A percentile compares a stretch with the other conserved stretches of the same genome.
Evolutionary conservation across 352 stramenopile species (phyloP).

Genomic region (Saprolegnia parasitica): DNA sequence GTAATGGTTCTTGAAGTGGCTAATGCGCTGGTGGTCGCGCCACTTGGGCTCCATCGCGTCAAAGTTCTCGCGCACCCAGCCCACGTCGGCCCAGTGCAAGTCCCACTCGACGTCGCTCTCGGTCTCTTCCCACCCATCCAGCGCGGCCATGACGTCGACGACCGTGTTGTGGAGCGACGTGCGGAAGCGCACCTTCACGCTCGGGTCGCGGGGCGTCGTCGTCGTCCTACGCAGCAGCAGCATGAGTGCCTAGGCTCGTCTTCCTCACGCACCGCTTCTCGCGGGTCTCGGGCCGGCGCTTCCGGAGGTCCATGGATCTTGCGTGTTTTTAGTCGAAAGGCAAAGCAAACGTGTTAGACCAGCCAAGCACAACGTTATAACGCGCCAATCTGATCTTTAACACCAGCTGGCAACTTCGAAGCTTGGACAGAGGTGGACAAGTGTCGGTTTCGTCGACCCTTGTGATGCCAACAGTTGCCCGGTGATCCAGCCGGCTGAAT

Average conservation of each 20-base stretch:
- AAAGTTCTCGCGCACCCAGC: conserved; percentile 77
- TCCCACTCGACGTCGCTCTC: conserved; percentile 76
- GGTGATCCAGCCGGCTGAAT: no score
- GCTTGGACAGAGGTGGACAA: no score
- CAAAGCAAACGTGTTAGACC: no score
- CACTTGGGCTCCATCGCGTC: conserved; percentile 52
- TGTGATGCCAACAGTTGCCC: no score
- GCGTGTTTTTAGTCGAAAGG: no score
- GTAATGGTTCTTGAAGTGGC: conserved; percentile 93
- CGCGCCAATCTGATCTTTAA: no score
- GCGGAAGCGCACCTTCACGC: conserved; percentile 45
- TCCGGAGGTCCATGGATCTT: conserved; percentile 16
- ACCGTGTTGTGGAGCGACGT: conserved; percentile 76
- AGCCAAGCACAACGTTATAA: no score
- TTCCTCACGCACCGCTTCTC: conserved; percentile 5
- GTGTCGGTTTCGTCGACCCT: no score
- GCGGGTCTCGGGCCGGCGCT: conserved; percentile 19
- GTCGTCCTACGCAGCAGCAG: background rate
- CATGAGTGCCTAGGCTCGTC: background rate
- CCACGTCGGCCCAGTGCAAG: conserved; percentile 78
- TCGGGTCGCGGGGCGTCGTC: conserved; percentile 1
- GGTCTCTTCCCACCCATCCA: conserved; percentile 65
- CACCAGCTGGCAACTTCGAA: no score
- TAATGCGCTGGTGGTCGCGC: conserved; percentile 77
- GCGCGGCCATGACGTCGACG: conserved; percentile 55